These are phyloP conservation scores for Penicillium bialowiezense DNA, from an alignment of 495 filamentous ascomycete genomes.

Conservation along the genomic window DNA sequence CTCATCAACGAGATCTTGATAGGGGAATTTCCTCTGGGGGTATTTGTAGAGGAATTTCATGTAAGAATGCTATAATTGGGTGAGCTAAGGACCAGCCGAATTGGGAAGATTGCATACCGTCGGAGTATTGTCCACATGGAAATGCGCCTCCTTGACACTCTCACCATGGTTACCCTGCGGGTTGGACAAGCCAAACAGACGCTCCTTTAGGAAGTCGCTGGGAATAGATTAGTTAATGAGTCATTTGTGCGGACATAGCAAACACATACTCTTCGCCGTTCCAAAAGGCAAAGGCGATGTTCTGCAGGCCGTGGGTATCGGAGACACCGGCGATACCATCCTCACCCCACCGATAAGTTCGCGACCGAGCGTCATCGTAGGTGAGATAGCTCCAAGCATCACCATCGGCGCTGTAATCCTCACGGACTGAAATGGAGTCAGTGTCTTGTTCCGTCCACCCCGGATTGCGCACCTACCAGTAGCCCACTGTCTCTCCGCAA, in stretches of 20 bases:
- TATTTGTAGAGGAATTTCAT: constrained; percentile 99
- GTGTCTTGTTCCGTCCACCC: too few relatives aligned
- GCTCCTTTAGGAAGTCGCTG: constrained; percentile 89
- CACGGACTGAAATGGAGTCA: constrained; percentile 61
- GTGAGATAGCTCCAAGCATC: constrained; percentile 98
- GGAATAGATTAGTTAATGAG: too few relatives aligned
- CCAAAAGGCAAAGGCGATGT: constrained; percentile 96
- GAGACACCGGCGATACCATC: constrained; percentile 96
- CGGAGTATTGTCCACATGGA: constrained; percentile 93
- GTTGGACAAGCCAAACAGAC: constrained; percentile 90
- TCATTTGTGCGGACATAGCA: not conserved
- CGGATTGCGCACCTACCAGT: constrained; percentile 48
- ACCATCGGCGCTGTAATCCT: constrained; percentile 86
- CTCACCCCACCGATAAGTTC: constrained; percentile 91
- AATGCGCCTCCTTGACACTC: constrained; percentile 93
- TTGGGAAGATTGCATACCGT: constrained; percentile 31
- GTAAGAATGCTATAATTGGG: constrained; percentile 74
- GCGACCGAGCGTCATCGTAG: constrained; percentile 84
- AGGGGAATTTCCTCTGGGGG: constrained; percentile 87
- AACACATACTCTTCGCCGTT: constrained; percentile 84
- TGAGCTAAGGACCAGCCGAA: not conserved
- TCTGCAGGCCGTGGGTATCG: constrained; percentile 84
- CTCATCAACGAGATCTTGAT: constrained; percentile 78
- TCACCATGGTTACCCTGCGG: constrained; percentile 96
- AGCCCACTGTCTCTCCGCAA: constrained; percentile 78